Evolutionary conservation across 2,329 filamentous ascomycete genomes (phyloP).

Genomic region (Colletotrichum sublineola): DNA sequence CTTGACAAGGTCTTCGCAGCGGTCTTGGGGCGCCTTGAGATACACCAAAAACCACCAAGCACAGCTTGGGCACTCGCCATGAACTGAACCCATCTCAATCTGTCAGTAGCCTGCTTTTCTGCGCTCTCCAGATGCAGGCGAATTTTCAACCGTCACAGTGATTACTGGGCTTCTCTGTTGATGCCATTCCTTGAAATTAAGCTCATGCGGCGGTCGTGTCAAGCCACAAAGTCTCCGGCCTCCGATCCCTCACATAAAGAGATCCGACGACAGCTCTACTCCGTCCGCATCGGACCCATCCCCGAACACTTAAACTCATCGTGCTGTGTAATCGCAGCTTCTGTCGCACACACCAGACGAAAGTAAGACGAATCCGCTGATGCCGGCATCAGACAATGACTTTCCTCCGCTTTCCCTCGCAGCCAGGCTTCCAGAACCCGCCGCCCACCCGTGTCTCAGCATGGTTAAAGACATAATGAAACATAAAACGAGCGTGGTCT

Average conservation of each 20-base stretch:
- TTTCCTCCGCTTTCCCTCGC: too few relatives aligned
- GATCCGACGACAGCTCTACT: neutral
- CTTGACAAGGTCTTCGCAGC: neutral
- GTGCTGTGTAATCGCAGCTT: neutral
- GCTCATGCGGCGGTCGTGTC: too few relatives aligned
- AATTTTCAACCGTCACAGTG: neutral
- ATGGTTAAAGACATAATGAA: neutral
- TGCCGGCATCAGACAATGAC: neutral
- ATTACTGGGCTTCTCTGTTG: neutral
- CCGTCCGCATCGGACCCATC: neutral
- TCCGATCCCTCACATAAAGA: neutral
- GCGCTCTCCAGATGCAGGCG: too few relatives aligned
- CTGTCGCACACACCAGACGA: neutral
- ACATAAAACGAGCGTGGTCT: neutral
- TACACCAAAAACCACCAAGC: neutral
- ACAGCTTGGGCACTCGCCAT: neutral
- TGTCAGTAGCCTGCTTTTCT: neutral
- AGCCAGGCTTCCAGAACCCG: neutral
- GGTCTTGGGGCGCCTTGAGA: neutral
- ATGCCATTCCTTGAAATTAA: too few relatives aligned
- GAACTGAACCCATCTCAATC: neutral
- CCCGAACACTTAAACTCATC: too few relatives aligned
- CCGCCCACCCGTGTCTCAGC: neutral
- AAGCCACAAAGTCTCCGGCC: too few relatives aligned
- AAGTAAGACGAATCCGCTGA: rapidly evolving